Base-by-base conservation (phyloP, 768 basidiomycete genomes). In the Serendipita sp. region DNA sequence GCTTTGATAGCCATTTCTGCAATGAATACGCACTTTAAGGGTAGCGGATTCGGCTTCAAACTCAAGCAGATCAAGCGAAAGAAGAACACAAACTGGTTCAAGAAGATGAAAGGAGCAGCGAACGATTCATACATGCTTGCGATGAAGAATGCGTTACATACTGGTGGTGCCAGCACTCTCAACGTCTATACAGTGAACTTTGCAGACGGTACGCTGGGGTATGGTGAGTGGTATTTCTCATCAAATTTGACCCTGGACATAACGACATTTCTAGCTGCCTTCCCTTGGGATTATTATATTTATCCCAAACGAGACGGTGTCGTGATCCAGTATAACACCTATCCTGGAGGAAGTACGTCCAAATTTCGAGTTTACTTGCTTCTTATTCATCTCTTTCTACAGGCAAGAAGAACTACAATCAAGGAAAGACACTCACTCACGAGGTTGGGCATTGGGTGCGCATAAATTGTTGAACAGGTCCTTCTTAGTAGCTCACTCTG, bases 241-340 rank as follows among this genome's bases (percentile, higher is more conserved):
- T 23, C 23, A 23, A 23, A 23, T 23, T 23, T 23, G 23, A 23
- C 23, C 23, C 23, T 23, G 23, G 23, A 23, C 23, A 23, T 23
- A 23, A 23, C 23, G 23, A 23, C 23, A 45, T 13, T 13, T 13
- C 18, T 13, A 13, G 64, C 75, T 11, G 75, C 76, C 5, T 76
- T 75, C 67, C 77, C 75, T 2, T 69, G 63, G n/a, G 65, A 69
- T 44, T 76, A 75, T 66, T 33, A 37, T 3, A 62, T 44, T n/a
- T 62, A 58, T 6, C 71, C 74, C 13, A 64, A 63, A 16, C 69
- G 74, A 52, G 76, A 78, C 62, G 77, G 76, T 18, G 72, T 76
- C 23, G 72, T 76, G 29, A 67, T 76, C 29, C 13, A 69, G 37
- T 64, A 11, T 29, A 11, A 46, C 10, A 23, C 48, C 8, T 34